Conservation (phyloP, 2,329 filamentous ascomycete species). For the Stachybotrys echinatus region DNA sequence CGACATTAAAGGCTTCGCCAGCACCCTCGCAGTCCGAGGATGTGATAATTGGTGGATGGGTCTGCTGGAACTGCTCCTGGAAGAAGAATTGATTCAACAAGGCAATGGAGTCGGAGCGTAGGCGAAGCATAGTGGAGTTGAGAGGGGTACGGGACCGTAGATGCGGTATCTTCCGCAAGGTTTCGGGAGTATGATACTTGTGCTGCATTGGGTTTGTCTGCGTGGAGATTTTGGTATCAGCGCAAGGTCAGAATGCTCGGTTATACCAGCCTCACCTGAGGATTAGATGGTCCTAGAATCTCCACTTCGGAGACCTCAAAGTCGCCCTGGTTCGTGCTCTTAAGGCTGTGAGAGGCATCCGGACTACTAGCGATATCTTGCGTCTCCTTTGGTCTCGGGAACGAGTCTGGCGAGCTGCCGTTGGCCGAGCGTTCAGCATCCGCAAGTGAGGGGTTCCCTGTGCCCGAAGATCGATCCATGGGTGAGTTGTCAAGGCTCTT, state of each 20-base stretch:
- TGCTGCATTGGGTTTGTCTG: constrained; percentile 93
- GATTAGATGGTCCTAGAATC: constrained; percentile 71
- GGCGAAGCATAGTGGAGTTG: constrained; percentile 72
- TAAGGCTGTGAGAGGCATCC: not conserved
- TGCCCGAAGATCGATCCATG: not conserved
- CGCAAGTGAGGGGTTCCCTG: constrained; percentile 2
- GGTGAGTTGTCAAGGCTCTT: not conserved
- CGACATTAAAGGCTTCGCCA: constrained; percentile 82
- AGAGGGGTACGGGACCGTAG: constrained; percentile 76
- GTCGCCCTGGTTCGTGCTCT: not conserved
- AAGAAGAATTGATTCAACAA: constrained; percentile 73
- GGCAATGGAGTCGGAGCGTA: constrained; percentile 76
- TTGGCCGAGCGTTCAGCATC: not conserved
- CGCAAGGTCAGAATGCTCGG: constrained; percentile 4
- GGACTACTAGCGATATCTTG: not conserved
- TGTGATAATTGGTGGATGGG: constrained; percentile 89
- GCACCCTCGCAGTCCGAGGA: constrained; percentile 97
- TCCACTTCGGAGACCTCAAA: constrained; percentile 32
- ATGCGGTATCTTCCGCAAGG: constrained; percentile 82
- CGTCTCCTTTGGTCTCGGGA: not conserved
- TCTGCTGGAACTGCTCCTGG: constrained; percentile 67
- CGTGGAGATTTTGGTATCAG: constrained; percentile 1
- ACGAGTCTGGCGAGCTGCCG: not conserved
- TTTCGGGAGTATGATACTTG: constrained; percentile 89
- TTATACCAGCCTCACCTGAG: constrained; percentile 54